Evolutionary conservation across 1,284 basidiomycete genomes (phyloP), one percentile per base, ranked within the genome.

Genomic region (Moniliella sp.): DNA sequence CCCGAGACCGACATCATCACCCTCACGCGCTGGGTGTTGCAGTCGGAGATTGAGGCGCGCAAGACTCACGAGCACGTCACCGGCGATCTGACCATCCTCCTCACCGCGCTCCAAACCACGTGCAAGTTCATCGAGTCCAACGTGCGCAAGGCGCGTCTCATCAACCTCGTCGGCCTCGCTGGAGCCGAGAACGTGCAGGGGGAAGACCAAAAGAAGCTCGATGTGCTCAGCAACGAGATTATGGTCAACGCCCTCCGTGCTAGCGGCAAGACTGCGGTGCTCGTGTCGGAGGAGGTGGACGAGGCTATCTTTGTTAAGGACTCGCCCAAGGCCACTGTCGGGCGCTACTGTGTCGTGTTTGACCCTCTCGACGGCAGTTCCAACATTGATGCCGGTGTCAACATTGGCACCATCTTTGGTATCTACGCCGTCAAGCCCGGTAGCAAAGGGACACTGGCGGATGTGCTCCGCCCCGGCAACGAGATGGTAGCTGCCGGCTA

Each of bases 361-460:
- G 91, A 99, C 65, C 91, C 91, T 25, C 73, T 99, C 34, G 91
- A 99, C 56, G 91, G 91, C 34, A 81, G 77, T 52, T 84, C 79
- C 66, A 99, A 99, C 67, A 99, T 99, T 64, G 91, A 99, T 62
- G 91, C 91, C 45, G 91, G 88, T 74, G 91, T 99, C 44, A 99
- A 99, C 66, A 91, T 97, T 57, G 91, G 91, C 27, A 97, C 91
- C 37, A 97, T 97, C 67, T 99, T 99, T 62, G 91, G 91, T 37
- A 78, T 99, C 52, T 99, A 97, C 68, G 73, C 75, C 55, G 67
- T 91, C 30, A 38, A 41, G 32, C 50, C 84, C 16, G 83, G 70
- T 35, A 82, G 80, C 23, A 66, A 68, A 42, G 84, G 83, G 15
- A 69, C 72, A 14, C 57, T 94, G 39, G 66, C 71, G 41, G 86